A percentile compares a stretch with the other conserved stretches of the same genome.
Evolutionary conservation across 116 monocot genomes (phyloP).

Genomic region (Cymodocea nodosa): DNA sequence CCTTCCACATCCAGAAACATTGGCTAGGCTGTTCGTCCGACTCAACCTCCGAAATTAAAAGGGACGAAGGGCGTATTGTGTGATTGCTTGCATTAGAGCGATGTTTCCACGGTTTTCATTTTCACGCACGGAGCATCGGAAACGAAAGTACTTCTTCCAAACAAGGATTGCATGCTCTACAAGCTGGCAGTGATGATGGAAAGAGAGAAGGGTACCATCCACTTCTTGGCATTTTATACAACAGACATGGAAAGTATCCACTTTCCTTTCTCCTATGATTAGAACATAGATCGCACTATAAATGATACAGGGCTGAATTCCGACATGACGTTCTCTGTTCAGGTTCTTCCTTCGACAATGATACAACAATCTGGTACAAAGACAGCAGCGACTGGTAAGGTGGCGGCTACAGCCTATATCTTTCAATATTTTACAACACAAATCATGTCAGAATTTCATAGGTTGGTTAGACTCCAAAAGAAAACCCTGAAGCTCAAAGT

Average conservation of each 20-base stretch:
- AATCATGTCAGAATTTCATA: slow-evolving; percentile 4
- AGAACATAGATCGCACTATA: slow-evolving; percentile 4
- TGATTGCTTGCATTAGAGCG: neutral
- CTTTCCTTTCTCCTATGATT: neutral
- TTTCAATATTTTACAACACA: slow-evolving; percentile 4
- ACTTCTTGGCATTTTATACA: too few relatives aligned
- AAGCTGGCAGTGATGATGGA: too few relatives aligned
- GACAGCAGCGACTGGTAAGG: neutral
- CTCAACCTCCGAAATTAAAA: neutral
- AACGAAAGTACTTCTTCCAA: too few relatives aligned
- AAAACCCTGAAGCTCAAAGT: neutral
- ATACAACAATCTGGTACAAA: neutral
- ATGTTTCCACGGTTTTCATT: neutral
- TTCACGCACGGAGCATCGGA: too few relatives aligned
- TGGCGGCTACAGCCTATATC: neutral
- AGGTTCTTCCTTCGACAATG: neutral
- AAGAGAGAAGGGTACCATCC: too few relatives aligned
- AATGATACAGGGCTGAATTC: neutral
- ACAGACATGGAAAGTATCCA: too few relatives aligned
- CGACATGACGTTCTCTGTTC: neutral
- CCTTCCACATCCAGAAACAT: slow-evolving; percentile 8
- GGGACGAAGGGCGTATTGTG: neutral
- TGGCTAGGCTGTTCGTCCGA: neutral
- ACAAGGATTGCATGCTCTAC: too few relatives aligned
- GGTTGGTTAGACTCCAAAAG: neutral